These are phyloP conservation scores for Umbelopsis ramanniana DNA, from an alignment of 192 early-diverging fungal genomes.

Conservation along the genomic window DNA sequence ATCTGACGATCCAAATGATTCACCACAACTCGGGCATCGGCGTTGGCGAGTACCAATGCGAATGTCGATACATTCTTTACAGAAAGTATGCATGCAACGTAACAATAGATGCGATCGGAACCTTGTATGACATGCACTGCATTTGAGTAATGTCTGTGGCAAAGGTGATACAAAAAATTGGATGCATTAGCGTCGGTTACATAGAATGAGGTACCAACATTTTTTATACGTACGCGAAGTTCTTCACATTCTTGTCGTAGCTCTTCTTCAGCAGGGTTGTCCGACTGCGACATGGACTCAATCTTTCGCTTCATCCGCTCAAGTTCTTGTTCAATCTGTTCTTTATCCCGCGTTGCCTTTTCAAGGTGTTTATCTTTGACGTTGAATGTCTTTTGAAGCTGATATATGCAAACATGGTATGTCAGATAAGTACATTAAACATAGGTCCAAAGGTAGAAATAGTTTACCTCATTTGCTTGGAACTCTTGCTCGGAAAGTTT, in stretches of 20 bases:
- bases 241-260: slow-evolving; percentile 51
- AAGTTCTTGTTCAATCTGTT: slow-evolving; percentile 62
- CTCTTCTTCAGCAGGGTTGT: slow-evolving; percentile 61
- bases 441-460: too few relatives aligned
- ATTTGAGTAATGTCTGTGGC: slow-evolving; percentile 82
- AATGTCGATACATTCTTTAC: slow-evolving; percentile 89
- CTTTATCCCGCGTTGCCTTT: slow-evolving; percentile 58
- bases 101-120: slow-evolving; percentile 84
- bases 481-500: slow-evolving; percentile 3
- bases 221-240: slow-evolving; percentile 32
- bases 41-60: slow-evolving; percentile 86
- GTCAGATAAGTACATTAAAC: not conserved
- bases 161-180: not conserved
- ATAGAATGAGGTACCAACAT: not conserved
- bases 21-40: slow-evolving; percentile 91
- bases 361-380: slow-evolving; percentile 68
- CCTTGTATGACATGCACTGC: slow-evolving; percentile 82
- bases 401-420: slow-evolving; percentile 16
- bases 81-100: slow-evolving; percentile 97
- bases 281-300: slow-evolving; percentile 65
- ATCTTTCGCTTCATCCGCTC: slow-evolving; percentile 61
- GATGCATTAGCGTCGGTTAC: not conserved
- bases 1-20: slow-evolving; percentile 83
- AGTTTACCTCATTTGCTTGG: slow-evolving; percentile 9
- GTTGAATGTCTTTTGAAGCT: slow-evolving; percentile 62